These are phyloP conservation scores for Pseudogymnoascus sp. DNA, from an alignment of 2,329 filamentous ascomycete genomes.

Conservation along the genomic window DNA sequence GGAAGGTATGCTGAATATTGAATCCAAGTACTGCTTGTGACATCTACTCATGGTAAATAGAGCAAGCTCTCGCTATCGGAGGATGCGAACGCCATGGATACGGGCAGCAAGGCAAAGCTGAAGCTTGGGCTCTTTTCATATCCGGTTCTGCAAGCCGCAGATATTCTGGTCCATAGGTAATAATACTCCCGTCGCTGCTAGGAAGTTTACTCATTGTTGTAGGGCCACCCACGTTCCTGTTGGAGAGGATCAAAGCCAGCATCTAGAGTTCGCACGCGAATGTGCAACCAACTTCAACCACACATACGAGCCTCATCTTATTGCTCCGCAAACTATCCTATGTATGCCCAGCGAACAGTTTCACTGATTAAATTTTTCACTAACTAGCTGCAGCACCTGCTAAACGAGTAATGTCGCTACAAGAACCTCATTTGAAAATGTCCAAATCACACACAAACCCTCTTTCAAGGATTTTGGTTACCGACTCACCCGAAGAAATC, in stretches of 20 bases:
- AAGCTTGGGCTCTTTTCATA: conserved; percentile 94
- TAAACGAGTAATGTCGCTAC: conserved; percentile 84
- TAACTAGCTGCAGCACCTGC: conserved; percentile 41
- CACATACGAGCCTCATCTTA: conserved; percentile 55
- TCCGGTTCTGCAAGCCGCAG: conserved; percentile 89
- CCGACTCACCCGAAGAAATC: conserved; percentile 60
- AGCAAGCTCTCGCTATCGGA: conserved; percentile 65
- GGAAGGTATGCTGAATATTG: conserved; percentile 61
- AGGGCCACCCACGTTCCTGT: conserved; percentile 92
- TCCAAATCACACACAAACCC: conserved; percentile 75
- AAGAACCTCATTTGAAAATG: conserved; percentile 77
- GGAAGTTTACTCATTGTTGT: conserved; percentile 6
- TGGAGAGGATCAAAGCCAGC: conserved; percentile 89
- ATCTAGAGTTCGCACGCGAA: conserved; percentile 86
- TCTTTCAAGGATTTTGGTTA: conserved; percentile 75
- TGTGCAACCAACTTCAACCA: conserved; percentile 84
- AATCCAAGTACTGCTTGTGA: conserved; percentile 9
- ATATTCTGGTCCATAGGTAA: conserved; percentile 78
- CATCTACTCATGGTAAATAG: conserved; percentile 34
- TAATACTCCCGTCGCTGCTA: conserved; percentile 8
- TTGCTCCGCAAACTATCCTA: conserved; percentile 62
- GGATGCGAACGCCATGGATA: conserved; percentile 50
- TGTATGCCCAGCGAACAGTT: conserved; percentile 40
- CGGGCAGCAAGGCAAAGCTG: conserved; percentile 53
- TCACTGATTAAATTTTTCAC: neutral